Base-by-base conservation (phyloP, 1,139 yeast genomes). In the Protomyces gravidus region DNA sequence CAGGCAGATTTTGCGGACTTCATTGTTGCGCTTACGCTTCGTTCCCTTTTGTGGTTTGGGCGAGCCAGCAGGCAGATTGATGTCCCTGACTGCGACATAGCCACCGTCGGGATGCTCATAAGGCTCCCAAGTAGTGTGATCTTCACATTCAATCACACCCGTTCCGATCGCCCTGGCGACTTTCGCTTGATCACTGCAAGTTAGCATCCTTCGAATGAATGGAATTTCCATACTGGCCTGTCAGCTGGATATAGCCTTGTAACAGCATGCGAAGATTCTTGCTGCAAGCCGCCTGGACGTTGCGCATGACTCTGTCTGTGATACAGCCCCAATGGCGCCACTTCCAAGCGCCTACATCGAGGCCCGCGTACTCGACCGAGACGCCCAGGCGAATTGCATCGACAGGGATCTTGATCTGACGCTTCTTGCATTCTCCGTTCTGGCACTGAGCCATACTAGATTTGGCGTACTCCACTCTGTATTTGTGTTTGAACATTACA, bases 281-380 rank as follows among this genome's bases (percentile, higher is more conserved):
- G 32, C 32, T 13, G 17, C 36, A 45, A 39, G 27, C 60, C 27
- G 36, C 25, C n/a, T 50, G 28, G 42, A 48, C 17, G 40, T 55
- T 55, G 13, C 49, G 11, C 15, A 55, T 28, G 21, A 55, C 60
- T 11, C 39, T 26, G 11, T 39, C 42, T 3, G 60, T 55, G 32
- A 55, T 27, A 25, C 60, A 55, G 13, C 60, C 60, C 13, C 33
- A 49, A 32, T 55, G 60, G 5, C 60, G 30, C 60, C 60, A 55
- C 32, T 48, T 50, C 36, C 33, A 55, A 7, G 47, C 15, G 7
- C 47, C 55, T n/a, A 27, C 39, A 3, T 50, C 59, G n/a, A 30
- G 45, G 2, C 55, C 60, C 9, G 17, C 25, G 7, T 46, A 17
- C 4, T 48, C 60, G 32, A 55, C 55, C 60, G 55, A 55, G 32